Percentiles rank a stretch among this genome's conserved stretches.
phyloP scores from a whole-genome alignment of 2,329 filamentous ascomycete genomes.

The Phaeosphaeriaceae sp. region DNA sequence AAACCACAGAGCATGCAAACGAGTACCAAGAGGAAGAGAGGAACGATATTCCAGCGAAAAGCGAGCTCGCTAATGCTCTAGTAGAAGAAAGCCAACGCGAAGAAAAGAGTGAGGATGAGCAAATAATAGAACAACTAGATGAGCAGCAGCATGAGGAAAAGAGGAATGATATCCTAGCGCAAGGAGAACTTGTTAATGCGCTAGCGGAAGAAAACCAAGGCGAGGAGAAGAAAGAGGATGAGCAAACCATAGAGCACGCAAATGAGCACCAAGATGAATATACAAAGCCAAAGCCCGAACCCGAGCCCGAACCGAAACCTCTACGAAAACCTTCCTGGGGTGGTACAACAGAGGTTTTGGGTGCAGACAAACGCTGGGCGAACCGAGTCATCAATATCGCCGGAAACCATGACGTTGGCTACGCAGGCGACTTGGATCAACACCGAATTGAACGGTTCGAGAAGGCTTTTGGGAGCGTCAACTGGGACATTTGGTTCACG shows the following conservation, averaged over 20 bases:
- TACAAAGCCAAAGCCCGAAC: not conserved
- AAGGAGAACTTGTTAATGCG: not conserved
- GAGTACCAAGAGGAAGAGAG: too few species aligned
- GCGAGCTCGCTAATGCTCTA: too few species aligned
- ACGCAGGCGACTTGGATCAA: slow-evolving; percentile 87
- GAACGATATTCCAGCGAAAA: too few species aligned
- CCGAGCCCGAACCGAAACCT: slow-evolving; percentile 9
- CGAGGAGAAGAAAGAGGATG: slow-evolving; percentile 23
- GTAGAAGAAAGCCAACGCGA: too few species aligned
- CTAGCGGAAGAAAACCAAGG: not conserved
- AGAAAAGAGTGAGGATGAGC: too few species aligned
- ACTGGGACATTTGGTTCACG: slow-evolving; percentile 83
- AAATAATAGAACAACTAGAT: too few species aligned
- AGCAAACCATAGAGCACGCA: slow-evolving; percentile 31
- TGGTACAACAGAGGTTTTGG: slow-evolving; percentile 48
- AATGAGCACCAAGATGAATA: slow-evolving; percentile 6
- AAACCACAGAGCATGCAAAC: too few species aligned
- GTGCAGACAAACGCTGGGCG: slow-evolving; percentile 67
- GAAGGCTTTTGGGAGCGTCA: slow-evolving; percentile 80
- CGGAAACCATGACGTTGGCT: slow-evolving; percentile 96
- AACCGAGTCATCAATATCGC: slow-evolving; percentile 83
- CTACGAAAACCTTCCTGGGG: slow-evolving; percentile 27
- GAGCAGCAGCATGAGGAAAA: too few species aligned
- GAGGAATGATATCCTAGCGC: too few species aligned
- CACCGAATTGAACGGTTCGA: slow-evolving; percentile 82